A percentile compares a stretch with the other conserved stretches of the same genome.
Evolutionary conservation across 2,329 filamentous ascomycete species (phyloP).

Genomic region (Aspergillus brunneoviolaceus): DNA sequence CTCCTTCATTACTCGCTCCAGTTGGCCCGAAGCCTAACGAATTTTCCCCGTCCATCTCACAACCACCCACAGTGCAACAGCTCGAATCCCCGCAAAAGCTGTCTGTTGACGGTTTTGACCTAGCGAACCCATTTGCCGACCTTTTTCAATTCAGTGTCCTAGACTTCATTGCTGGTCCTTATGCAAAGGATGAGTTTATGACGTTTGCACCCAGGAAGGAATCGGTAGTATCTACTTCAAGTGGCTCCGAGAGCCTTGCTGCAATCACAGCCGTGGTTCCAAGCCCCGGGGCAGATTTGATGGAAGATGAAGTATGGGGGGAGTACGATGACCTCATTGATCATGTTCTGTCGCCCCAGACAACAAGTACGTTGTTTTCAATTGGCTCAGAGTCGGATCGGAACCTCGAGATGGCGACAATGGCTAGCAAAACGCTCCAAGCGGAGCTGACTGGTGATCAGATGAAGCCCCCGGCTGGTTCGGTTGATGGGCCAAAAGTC

Average conservation of each 20-base stretch:
- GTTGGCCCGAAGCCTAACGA: constrained; percentile 24
- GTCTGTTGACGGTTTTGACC: constrained; percentile 21
- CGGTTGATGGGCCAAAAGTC: constrained; percentile 25
- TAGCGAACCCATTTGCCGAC: constrained; percentile 36
- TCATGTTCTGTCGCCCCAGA: constrained; percentile 57
- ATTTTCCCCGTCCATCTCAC: constrained; percentile 21
- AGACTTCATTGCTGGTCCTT: constrained; percentile 39
- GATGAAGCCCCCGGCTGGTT: constrained; percentile 12
- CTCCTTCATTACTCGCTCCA: constrained; percentile 41
- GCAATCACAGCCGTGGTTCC: constrained; percentile 68
- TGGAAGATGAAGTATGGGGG: constrained; percentile 88
- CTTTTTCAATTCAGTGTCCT: constrained; percentile 30
- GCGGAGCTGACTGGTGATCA: constrained; percentile 31
- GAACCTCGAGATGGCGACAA: constrained; percentile 38
- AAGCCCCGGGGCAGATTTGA: constrained; percentile 59
- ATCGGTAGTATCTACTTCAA: constrained; percentile 67
- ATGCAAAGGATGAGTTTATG: constrained; percentile 63
- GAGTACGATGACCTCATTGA: constrained; percentile 89
- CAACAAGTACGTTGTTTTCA: constrained; percentile 20
- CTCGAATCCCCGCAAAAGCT: background rate
- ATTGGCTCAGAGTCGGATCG: constrained; percentile 20
- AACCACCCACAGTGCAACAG: constrained; percentile 12
- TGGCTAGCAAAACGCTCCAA: constrained; percentile 41
- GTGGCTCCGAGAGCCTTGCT: constrained; percentile 61
- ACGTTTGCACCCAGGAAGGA: constrained; percentile 70